phyloP scores from a whole-genome alignment of 768 basidiomycete genomes.

The Boletus pseudo-olivaceus region DNA sequence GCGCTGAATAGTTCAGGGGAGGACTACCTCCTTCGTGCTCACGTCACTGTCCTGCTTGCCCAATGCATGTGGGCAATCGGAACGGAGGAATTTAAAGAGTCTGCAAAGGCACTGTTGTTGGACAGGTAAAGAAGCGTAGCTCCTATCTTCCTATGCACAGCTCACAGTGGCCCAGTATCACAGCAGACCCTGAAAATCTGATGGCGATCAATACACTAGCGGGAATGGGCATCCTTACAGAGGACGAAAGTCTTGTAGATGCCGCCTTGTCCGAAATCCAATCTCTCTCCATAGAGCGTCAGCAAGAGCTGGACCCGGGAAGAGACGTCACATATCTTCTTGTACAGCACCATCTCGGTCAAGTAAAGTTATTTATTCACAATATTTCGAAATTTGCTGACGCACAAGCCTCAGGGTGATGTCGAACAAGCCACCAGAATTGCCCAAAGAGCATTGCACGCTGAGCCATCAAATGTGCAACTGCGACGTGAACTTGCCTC shows the following conservation, averaged over 20 bases:
- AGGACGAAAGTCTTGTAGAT: slow-evolving; percentile 76
- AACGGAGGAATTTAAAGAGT: slow-evolving; percentile 70
- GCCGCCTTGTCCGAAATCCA: slow-evolving; percentile 83
- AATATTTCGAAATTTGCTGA: neutral
- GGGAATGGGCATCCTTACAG: slow-evolving; percentile 83
- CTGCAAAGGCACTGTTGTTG: slow-evolving; percentile 73
- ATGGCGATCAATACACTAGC: slow-evolving; percentile 80
- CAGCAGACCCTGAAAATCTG: slow-evolving; percentile 72
- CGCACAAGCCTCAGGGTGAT: slow-evolving; percentile 40
- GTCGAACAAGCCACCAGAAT: slow-evolving; percentile 45
- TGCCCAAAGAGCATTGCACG: slow-evolving; percentile 54
- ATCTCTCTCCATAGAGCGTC: slow-evolving; percentile 60
- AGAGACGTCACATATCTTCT: slow-evolving; percentile 71
- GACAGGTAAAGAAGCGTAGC: slow-evolving; percentile 59
- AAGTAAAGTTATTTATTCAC: slow-evolving; percentile 42
- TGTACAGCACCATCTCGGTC: slow-evolving; percentile 66
- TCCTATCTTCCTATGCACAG: neutral
- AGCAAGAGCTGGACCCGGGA: slow-evolving; percentile 62
- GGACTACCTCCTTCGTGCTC: slow-evolving; percentile 51
- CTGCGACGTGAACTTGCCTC: slow-evolving; percentile 53
- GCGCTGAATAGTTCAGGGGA: slow-evolving; percentile 56
- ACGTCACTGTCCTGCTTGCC: slow-evolving; percentile 74
- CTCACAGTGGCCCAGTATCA: slow-evolving; percentile 51
- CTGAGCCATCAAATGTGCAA: slow-evolving; percentile 50
- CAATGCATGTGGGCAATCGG: slow-evolving; percentile 83